phyloP scores from a whole-genome alignment of 495 filamentous ascomycete species.

The Xylaria grammica region DNA sequence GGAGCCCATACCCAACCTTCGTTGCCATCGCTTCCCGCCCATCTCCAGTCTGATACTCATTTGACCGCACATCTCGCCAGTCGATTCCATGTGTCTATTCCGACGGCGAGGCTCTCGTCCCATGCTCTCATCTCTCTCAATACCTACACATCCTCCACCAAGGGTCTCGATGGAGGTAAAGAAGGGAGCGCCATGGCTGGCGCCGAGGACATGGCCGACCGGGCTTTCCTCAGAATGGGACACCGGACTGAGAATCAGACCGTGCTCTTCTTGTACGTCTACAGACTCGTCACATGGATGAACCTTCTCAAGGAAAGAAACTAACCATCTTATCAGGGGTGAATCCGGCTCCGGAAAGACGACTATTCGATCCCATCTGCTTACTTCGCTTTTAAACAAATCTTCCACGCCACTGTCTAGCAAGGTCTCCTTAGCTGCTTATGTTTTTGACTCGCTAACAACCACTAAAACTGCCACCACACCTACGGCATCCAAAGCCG shows the following conservation, averaged over 20 bases:
- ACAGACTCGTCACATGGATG: constrained; percentile 3
- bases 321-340: constrained; percentile 62
- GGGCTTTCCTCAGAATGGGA: constrained; percentile 85
- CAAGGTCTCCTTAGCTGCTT: constrained; percentile 90
- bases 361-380: constrained; percentile 84
- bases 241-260: constrained; percentile 91
- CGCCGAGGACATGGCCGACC: constrained; percentile 84
- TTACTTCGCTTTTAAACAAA: constrained; percentile 82
- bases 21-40: constrained; percentile 82
- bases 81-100: constrained; percentile 88
- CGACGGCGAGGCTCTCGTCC: constrained; percentile 84
- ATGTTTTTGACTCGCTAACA: constrained; percentile 93
- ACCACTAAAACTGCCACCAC: constrained; percentile 98
- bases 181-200: constrained; percentile 86
- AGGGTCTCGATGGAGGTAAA: constrained; percentile 85
- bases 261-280: constrained; percentile 83
- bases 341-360: constrained; percentile 97
- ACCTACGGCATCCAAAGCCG: constrained; percentile 92
- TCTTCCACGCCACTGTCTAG: constrained; percentile 90
- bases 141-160: constrained; percentile 86
- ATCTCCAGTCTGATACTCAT: constrained; percentile 95
- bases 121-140: constrained; percentile 90
- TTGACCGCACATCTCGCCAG: constrained; percentile 94
- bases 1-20: constrained; percentile 87
- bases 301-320: not conserved